Evolutionary conservation across 2,329 filamentous ascomycete species (phyloP), one percentile per base, ranked within the genome.

Genomic region (Fusarium graminum): DNA sequence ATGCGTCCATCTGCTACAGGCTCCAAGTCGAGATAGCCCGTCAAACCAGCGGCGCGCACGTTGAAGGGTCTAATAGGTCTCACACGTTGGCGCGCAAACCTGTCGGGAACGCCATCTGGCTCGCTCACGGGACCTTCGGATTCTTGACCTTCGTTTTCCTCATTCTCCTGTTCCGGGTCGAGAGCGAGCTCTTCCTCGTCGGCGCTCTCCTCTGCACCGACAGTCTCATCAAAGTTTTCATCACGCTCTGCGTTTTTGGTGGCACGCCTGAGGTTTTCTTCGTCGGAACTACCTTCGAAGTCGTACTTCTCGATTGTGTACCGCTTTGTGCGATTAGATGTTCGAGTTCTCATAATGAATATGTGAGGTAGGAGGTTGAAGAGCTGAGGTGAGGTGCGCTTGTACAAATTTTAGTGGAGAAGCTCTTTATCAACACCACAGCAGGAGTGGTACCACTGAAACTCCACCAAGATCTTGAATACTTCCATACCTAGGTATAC

Each of bases 341-440:
- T 75, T 47, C 78, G 74, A n/a, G 78, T 78, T 66, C 75, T 75
- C 77, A 79, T 80, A 39, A 43, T 63, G 60, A 55, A 39, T 39
- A 19, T 59, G 50, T 32, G 42, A 38, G 17, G 25, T 42, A 54
- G 22, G 52, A 57, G 34, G 28, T 55, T n/a, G 45, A 36, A 41
- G 26, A 32, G 44, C 38, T 46, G 39, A 65, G 38, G n/a, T 57
- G 45, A 65, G 39, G 39, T 61, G 39, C n/a, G 29, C 28, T 30
- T 32, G 39, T 39, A 34, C 52, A 57, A 49, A 38, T 44, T 68
- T 66, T 56, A 59, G 67, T 55, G 67, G 67, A 52, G 63, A 40
- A 34, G 13, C 11, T 19, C 34, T 11, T 2, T 32, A 12, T 39
- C 11, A n/a, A 36, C 16, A 25, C 22, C 14, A 45, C n/a, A 38